Evolutionary conservation across 768 basidiomycete genomes (phyloP), one percentile per base, ranked within the genome.

Genomic region (Termitomyces sp.): DNA sequence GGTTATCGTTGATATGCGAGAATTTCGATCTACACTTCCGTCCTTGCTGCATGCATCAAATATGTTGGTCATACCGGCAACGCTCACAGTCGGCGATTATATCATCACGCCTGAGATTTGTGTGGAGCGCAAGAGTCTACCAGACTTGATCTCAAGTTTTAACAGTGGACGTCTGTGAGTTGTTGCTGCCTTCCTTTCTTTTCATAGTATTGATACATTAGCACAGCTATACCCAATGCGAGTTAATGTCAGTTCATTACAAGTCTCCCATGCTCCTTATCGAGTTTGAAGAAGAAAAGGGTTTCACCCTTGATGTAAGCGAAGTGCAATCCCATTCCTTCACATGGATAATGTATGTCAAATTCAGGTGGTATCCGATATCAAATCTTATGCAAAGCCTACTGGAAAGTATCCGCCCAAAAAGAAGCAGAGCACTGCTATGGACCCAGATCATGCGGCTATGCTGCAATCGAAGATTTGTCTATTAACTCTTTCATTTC

Each of bases 211-310:
- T 60, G 15, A 58, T 34, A 0, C 37, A 2, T 10, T 45, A 10
- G 15, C 21, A 2, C 61, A 98, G 96, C 57, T 97, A 96, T 67
- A 90, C 93, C 0, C 97, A 99, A 65, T 98, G 96, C 72, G 96
- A 98, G 70, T 68, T 92, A 21, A 98, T 99, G 96, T 93, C 90
- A 0, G 87, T 87, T 15, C 90, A 98, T 67, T 98, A 99, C 74
- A 97, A 93, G 70, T 84, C 88, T 19, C 95, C 96, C 0, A 78
- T 99, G 51, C 75, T 99, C 15, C 76, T 98, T 10, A 97, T 98
- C 62, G 95, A 99, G 66, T 98, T 98, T 59, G 96, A 98, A 66
- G 93, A 98, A 72, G 90, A 97, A 68, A 98, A 96, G 63, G 85
- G 92, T 0, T 97, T 98, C 68, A 88, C 90, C 0, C 77, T 98